These are phyloP conservation scores for Ophiocordyceps unilateralis DNA, from an alignment of 2,329 filamentous ascomycete genomes.

Conservation along the genomic window DNA sequence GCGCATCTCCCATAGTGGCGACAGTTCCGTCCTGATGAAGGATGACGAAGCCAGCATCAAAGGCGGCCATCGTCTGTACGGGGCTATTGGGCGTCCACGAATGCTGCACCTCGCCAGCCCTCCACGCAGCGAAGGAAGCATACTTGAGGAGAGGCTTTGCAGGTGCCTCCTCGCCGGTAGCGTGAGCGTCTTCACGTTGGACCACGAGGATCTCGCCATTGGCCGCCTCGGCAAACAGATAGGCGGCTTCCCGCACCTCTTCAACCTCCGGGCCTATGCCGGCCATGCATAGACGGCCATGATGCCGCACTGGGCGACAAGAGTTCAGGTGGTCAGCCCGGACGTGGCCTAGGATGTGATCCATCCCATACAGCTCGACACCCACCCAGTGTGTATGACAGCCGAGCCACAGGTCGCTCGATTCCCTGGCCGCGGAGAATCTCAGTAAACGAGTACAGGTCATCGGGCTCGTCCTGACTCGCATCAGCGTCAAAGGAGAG, in stretches of 20 bases:
- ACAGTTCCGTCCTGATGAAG: constrained; percentile 26
- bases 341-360: not conserved
- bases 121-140: constrained; percentile 7
- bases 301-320: constrained; percentile 8
- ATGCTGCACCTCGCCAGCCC: not conserved
- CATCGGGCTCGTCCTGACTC: constrained; percentile 20
- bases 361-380: not conserved
- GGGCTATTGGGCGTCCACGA: constrained; percentile 8
- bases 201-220: constrained; percentile 5
- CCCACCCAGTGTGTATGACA: constrained; percentile 31
- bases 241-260: constrained; percentile 1
- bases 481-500: constrained; percentile 19
- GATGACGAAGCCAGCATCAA: constrained; percentile 30
- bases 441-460: constrained; percentile 25
- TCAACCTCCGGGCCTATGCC: constrained; percentile 4
- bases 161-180: constrained; percentile 2
- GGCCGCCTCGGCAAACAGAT: constrained; percentile 4
- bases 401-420: constrained; percentile 14
- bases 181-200: not conserved
- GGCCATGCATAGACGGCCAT: constrained; percentile 8
- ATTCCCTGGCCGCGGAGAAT: constrained; percentile 21
- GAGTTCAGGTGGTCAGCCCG: not conserved
- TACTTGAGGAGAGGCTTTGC: constrained; percentile 7
- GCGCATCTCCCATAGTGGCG: constrained; percentile 38
- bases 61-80: constrained; percentile 26